Conservation (phyloP, 176 grass and related monocot genomes). For the Echinochloa phyllopogon region DNA sequence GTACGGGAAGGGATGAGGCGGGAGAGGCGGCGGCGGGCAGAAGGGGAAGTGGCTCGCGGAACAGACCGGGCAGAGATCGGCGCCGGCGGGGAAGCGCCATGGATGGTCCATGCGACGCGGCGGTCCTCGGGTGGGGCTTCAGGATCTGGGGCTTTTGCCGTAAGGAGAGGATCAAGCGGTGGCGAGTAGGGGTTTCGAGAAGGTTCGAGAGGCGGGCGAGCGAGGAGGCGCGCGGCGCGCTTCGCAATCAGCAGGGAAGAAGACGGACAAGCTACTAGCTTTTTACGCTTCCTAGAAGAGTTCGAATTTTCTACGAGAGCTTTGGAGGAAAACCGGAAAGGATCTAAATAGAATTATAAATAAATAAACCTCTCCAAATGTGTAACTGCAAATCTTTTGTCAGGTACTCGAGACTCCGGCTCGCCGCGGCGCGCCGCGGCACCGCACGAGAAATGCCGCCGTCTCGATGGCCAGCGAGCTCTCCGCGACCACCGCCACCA, state of each 20-base stretch:
- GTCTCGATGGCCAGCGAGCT: no score
- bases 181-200: constrained; percentile 17
- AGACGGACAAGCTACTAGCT: neutral
- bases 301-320: neutral
- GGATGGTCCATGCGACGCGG: constrained; percentile 61
- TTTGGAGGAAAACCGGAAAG: neutral
- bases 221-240: neutral
- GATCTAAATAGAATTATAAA: neutral
- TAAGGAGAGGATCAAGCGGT: neutral
- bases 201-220: constrained; percentile 25
- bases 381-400: neutral
- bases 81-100: constrained; percentile 61
- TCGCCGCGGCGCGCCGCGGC: no score
- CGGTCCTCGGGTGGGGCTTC: neutral
- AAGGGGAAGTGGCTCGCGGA: constrained; percentile 79
- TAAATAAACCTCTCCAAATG: neutral
- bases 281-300: neutral
- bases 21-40: constrained; percentile 63
- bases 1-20: constrained; percentile 64
- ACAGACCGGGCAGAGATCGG: constrained; percentile 76
- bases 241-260: neutral
- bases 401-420: no score
- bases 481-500: no score
- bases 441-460: no score
- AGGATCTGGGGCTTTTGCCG: constrained; percentile 40